A percentile compares a stretch with the other conserved stretches of the same genome.
Evolutionary conservation across 163 green algal species (phyloP).

Genomic region (Coccomyxa subellipsoidea): DNA sequence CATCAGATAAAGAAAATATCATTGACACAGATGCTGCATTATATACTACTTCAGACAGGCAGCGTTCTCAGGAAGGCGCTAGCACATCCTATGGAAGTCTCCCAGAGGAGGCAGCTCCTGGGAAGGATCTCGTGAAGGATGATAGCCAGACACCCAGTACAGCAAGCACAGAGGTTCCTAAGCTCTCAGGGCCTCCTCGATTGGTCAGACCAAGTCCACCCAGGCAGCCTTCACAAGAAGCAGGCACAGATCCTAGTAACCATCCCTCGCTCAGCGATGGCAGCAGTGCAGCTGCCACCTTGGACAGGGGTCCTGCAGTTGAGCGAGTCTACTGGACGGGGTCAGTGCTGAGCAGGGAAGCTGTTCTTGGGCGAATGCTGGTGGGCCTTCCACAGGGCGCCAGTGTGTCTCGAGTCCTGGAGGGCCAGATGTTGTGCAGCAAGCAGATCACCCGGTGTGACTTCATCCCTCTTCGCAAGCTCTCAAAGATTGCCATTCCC

Average conservation of each 20-base stretch:
- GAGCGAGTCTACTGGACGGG: slow-evolving; percentile 3
- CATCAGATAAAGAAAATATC: no score
- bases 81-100: no score
- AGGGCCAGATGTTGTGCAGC: slow-evolving; percentile 1
- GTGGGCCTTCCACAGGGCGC: not conserved
- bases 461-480: no score
- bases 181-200: not conserved
- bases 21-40: no score
- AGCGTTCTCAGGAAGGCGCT: no score
- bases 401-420: not conserved
- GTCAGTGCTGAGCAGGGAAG: not conserved
- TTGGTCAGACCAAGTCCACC: not conserved
- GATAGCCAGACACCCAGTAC: no score
- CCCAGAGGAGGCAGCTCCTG: no score
- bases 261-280: not conserved
- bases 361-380: not conserved
- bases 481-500: no score
- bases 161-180: not conserved
- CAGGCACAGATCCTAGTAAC: not conserved
- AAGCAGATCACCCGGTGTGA: slow-evolving; percentile 19
- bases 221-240: not conserved
- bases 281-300: not conserved
- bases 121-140: no score
- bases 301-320: not conserved
- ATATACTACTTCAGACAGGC: no score